These are phyloP conservation scores for Hibiscus trionum DNA, from an alignment of 345 rosid genomes.

Conservation along the genomic window DNA sequence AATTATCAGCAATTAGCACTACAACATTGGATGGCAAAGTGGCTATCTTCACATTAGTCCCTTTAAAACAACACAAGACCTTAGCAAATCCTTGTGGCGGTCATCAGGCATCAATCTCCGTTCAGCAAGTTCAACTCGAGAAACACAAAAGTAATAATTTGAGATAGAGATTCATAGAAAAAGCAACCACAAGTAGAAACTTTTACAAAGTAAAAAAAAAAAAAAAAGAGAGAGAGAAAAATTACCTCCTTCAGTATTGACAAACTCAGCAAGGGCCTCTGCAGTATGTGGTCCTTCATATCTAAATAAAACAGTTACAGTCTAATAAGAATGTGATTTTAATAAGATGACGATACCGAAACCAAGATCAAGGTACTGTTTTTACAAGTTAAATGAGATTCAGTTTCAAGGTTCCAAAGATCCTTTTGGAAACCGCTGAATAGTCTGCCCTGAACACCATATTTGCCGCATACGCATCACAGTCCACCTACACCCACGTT, in stretches of 20 bases:
- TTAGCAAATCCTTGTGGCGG: not conserved
- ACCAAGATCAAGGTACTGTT: not conserved
- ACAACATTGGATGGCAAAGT: constrained; percentile 60
- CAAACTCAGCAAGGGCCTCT: constrained; percentile 78
- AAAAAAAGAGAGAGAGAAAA: not conserved
- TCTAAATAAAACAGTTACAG: constrained; percentile 27
- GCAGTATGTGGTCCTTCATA: constrained; percentile 83
- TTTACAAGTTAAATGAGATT: constrained; percentile 14
- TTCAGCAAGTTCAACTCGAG: not conserved
- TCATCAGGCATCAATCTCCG: not conserved
- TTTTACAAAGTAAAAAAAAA: no score
- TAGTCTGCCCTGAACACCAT: constrained; percentile 79
- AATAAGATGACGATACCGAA: not conserved
- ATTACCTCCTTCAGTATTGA: constrained; percentile 88
- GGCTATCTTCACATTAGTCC: constrained; percentile 83
- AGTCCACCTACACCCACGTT: constrained; percentile 65
- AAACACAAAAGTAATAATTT: not conserved
- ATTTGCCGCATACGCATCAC: constrained; percentile 85
- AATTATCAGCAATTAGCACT: constrained; percentile 69
- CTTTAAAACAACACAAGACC: constrained; percentile 29
- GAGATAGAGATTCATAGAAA: not conserved
- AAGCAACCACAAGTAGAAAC: not conserved
- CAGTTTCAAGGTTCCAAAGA: constrained; percentile 87
- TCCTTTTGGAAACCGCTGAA: constrained; percentile 95
- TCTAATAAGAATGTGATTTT: not conserved